phyloP scores from a whole-genome alignment of 768 basidiomycete genomes.

The Amanita exitialis region DNA sequence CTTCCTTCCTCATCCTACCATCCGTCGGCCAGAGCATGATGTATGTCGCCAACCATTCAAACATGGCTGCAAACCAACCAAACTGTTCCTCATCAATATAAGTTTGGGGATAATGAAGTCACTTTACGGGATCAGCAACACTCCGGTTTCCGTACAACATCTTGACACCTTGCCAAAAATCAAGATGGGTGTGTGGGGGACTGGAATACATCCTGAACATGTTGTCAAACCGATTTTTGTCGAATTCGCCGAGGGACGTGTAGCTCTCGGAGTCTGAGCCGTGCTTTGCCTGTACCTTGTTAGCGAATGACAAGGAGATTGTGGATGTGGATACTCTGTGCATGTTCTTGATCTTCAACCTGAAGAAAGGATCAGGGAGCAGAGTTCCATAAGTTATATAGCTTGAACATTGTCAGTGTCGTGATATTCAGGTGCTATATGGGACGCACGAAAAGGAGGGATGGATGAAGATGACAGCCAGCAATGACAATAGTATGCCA shows the following conservation, averaged over 20 bases:
- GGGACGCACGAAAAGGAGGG: conserved; percentile 28
- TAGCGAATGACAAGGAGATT: neutral
- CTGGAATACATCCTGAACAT: conserved; percentile 31
- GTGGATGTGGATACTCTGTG: conserved; percentile 20
- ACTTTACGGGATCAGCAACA: conserved; percentile 24
- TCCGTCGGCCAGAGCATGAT: conserved; percentile 26
- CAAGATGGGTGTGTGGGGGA: conserved; percentile 28
- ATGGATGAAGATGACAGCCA: conserved; percentile 28
- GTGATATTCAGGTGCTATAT: neutral
- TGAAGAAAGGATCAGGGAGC: conserved; percentile 34
- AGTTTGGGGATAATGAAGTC: neutral
- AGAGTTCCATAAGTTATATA: conserved; percentile 24
- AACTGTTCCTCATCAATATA: conserved; percentile 17
- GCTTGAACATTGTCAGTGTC: conserved; percentile 10
- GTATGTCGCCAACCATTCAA: conserved; percentile 33
- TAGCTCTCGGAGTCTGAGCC: conserved; percentile 31
- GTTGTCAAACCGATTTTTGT: conserved; percentile 26
- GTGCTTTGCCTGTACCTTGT: conserved; percentile 24
- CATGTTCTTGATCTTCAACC: conserved; percentile 28
- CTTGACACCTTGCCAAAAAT: conserved; percentile 24
- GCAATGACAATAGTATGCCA: conserved; percentile 22
- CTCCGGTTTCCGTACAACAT: conserved; percentile 34
- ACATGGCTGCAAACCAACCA: conserved; percentile 28
- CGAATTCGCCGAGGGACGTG: conserved; percentile 28
- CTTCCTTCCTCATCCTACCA: conserved; percentile 25